Evolutionary conservation across 1,284 basidiomycete species (phyloP), one percentile per base, ranked within the genome.

Genomic region (Paramarasmius palmivorus): DNA sequence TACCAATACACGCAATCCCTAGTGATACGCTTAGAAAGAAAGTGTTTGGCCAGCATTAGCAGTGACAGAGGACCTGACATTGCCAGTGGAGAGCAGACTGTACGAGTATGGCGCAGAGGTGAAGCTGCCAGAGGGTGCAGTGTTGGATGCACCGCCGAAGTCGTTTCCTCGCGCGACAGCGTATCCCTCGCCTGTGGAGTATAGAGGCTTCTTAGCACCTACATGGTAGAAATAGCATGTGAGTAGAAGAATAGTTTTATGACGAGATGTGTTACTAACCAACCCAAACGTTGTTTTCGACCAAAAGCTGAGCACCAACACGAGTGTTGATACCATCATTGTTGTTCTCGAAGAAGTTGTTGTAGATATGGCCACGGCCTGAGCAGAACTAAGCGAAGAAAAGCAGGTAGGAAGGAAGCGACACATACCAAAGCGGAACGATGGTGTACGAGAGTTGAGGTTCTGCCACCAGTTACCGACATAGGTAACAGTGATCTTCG

Each of bases 251-350:
- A 26, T 2, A 6, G 4, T 6, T 10, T 14, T 9, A 39, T 39
- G 19, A 14, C 37, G 14, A 57, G 23, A n/a, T n/a, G n/a, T n/a
- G n/a, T n/a, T 56, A 55, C 63, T 56, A 65, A 62, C 67, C 68
- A 49, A 64, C 68, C 68, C 68, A 77, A 41, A 77, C 71, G 57
- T 76, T 76, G 68, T 77, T 77, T 63, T 78, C 71, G 46, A 78
- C 73, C 15, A 77, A 68, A 51, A 77, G 70, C 58, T 76, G 72
- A 45, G 76, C 75, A 56, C 75, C 77, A 55, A 73, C 69, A 56
- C 77, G 74, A 50, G 76, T 77, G 67, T 78, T 78, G 60, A 79
- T 78, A 51, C 77, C 76, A 59, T 78, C 76, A 58, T 65, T 68
- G 63, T 74, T 75, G 66, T 69, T 66, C 9, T 53, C 54, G 51